Evolutionary conservation across 805 yeast genomes (phyloP), one percentile per base, ranked within the genome.

Genomic region (Ogataea degrootiae): DNA sequence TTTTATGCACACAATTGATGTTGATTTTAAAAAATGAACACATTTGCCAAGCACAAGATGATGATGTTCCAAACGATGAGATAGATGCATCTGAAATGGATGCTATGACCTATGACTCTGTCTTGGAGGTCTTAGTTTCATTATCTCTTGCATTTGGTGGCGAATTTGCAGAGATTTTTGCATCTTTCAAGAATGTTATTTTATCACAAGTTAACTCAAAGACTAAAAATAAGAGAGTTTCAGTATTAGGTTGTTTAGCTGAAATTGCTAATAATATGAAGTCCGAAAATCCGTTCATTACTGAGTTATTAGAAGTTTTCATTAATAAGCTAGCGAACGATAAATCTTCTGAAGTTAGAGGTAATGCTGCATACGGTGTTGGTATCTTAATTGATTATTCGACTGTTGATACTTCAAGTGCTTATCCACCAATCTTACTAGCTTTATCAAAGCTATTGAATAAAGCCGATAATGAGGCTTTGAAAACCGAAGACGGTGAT

Each of bases 321-420:
- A 72, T 78, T 43, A 75, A 80, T 50, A 82, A 85, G 55, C 74
- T 92, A 51, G 76, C 85, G 47, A 81, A 82, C 61, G 90, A 86
- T 64, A 80, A 80, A 60, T 85, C 94, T 15, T 73, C 87, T 53
- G 96, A 89, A 63, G 97, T 89, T 49, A 85, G 92, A 70, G 91
- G 96, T 59, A 87, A 90, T 58, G 92, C 97, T 44, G 97, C 97
- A 16, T 94, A 89, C 66, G 99, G 98, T 74, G 82, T 87, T 56
- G 99, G 99, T 59, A 68, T 90, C 51, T 69, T 90, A 51, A 67
- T 82, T 50, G 80, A 79, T 60, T 57, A 70, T 68, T 72, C 83
- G 29, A 51, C 66, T 16, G 68, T 69, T 46, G 87, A 83, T 58
- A 75, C 84, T 54, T 71, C 85, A 37, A 67, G 82, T 36, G 71